phyloP scores from a whole-genome alignment of 352 stramenopile genomes.

The Phytophthora uliginosa region DNA sequence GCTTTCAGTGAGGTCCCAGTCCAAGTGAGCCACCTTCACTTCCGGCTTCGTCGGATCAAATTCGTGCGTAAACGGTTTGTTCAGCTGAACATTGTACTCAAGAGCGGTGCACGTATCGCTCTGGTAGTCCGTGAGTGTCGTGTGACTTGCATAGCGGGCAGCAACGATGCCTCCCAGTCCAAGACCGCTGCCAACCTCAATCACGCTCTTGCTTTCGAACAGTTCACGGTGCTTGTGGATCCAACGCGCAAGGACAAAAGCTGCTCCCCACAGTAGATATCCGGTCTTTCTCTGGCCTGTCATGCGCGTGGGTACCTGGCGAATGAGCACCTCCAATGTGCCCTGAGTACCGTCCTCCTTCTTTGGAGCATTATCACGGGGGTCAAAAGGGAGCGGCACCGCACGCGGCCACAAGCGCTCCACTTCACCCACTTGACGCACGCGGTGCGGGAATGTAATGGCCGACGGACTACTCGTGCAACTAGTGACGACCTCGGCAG shows the following conservation, averaged over 20 bases:
- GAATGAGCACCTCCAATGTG: conserved; percentile 73
- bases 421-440: conserved; percentile 70
- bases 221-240: conserved; percentile 83
- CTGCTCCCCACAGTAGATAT: conserved; percentile 86
- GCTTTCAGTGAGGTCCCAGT: conserved; percentile 84
- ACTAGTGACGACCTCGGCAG: conserved; percentile 71
- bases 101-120: conserved; percentile 81
- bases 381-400: conserved; percentile 70
- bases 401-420: conserved; percentile 61
- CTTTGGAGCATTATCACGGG: conserved; percentile 50
- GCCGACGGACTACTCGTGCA: conserved; percentile 72
- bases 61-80: conserved; percentile 77
- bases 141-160: conserved; percentile 66
- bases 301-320: conserved; percentile 86
- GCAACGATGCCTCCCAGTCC: conserved; percentile 85
- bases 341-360: conserved; percentile 30
- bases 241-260: conserved; percentile 85
- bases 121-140: conserved; percentile 88
- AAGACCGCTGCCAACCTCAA: conserved; percentile 88
- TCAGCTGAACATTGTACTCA: conserved; percentile 85
- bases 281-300: conserved; percentile 89
- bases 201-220: conserved; percentile 74
- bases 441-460: conserved; percentile 75
- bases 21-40: conserved; percentile 67
- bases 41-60: conserved; percentile 61